Base-by-base conservation (phyloP, 2,329 filamentous ascomycete species). In the Simplicillium sp. region DNA sequence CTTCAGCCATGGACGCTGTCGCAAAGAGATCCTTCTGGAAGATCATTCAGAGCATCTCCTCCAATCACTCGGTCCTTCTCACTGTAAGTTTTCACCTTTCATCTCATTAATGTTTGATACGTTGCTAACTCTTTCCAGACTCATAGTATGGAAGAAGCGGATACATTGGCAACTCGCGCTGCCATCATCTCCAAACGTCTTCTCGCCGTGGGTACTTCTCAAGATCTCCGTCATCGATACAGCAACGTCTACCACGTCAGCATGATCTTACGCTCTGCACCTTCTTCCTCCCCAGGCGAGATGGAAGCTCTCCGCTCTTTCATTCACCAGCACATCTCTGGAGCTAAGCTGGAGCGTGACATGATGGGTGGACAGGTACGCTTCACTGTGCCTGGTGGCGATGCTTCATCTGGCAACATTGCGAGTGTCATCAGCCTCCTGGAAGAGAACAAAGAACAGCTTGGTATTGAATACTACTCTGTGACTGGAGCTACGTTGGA, bases 131-230 rank as follows among this genome's bases (percentile, higher is more conserved):
- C 2, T 29, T 25, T 13, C 16, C n/a, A 50, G 0, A 94, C 87
- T 0, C 87, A 94, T 58, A 83, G 77, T 35, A 94, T 94, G 87
- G 87, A 94, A 58, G 87, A 94, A 61, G 87, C 87, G 0, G 86
- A 92, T 52, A 84, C 85, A 2, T 70, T 95, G 1, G 87, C 87
- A 0, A 79, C 77, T 33, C 73, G 85, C 2, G 84, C 84, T 6
- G 52, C 46, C 36, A 50, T 56, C 36, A 46, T 57, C n/a, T 48
- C 54, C 9, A 41, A 44, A 2, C 43, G 50, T 1, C 39, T 84
- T 68, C 63, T 84, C 11, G 79, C 77, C 0, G 59, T 82, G 1
- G 80, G 80, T 1, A 80, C 75, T 0, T 75, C 71, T 1, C 64
- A 75, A 17, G 63, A 71, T 36, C 63, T 84, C 3, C 66, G 80